These are phyloP conservation scores for Heterobasidion irregulare DNA, from an alignment of 1,284 basidiomycete genomes.

Conservation along the genomic window DNA sequence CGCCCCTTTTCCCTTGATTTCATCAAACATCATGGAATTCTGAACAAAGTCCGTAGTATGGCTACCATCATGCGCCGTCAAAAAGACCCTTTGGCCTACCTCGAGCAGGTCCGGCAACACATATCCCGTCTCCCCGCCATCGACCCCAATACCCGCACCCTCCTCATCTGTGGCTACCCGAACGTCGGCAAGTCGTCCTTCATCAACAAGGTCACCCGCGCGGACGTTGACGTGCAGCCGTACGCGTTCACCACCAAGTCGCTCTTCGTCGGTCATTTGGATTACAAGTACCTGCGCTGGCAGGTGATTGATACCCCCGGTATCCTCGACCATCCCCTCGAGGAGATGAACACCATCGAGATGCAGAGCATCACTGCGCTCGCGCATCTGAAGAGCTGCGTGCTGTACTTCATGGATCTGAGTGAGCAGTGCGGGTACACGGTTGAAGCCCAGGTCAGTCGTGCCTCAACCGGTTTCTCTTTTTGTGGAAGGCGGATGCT, in stretches of 20 bases:
- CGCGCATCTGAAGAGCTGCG: constrained; percentile 86
- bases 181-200: constrained; percentile 98
- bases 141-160: constrained; percentile 93
- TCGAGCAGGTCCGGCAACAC: constrained; percentile 96
- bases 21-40: no score
- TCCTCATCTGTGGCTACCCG: constrained; percentile 94
- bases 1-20: not conserved
- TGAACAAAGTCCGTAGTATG: constrained; percentile 48
- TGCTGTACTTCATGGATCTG: constrained; percentile 96
- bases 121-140: constrained; percentile 94
- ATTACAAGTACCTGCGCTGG: constrained; percentile 97
- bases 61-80: constrained; percentile 95
- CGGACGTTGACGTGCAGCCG: constrained; percentile 95
- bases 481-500: no score
- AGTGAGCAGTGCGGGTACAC: constrained; percentile 95
- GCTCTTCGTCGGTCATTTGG: constrained; percentile 92
- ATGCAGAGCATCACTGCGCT: constrained; percentile 98
- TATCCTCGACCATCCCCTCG: constrained; percentile 87
- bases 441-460: constrained; percentile 80
- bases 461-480: no score
- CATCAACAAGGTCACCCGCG: constrained; percentile 96
- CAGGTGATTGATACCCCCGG: constrained; percentile 96
- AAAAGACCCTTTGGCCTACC: constrained; percentile 93
- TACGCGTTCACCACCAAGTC: constrained; percentile 98
- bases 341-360: constrained; percentile 99